phyloP scores from a whole-genome alignment of 345 rosid species.

The Populus euphratica region DNA sequence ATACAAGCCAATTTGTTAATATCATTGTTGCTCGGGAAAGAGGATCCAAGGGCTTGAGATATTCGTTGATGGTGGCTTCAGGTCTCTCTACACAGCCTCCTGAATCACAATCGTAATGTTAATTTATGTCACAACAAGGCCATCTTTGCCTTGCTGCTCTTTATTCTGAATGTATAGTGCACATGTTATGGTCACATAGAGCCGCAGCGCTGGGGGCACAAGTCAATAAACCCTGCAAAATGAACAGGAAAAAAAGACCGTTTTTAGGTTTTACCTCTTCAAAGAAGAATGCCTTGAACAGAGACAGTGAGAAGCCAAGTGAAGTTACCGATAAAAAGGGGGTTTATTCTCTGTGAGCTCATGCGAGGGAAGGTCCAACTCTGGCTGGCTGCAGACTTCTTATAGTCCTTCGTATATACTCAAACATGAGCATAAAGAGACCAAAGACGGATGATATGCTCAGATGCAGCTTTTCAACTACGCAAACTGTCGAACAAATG shows the following conservation, averaged over 20 bases:
- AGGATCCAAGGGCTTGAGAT: background rate
- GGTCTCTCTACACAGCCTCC: background rate
- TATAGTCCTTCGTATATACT: conserved; percentile 45
- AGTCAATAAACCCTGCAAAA: conserved; percentile 19
- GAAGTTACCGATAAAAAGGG: conserved; percentile 3
- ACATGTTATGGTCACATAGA: background rate
- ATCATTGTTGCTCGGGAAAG: background rate
- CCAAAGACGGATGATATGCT: conserved; percentile 54
- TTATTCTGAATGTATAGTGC: background rate
- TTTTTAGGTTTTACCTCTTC: background rate
- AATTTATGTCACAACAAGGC: background rate
- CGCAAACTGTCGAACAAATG: conserved; percentile 7
- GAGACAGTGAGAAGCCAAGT: background rate
- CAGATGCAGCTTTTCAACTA: conserved; percentile 41
- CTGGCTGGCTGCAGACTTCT: conserved; percentile 53
- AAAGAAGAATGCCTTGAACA: background rate
- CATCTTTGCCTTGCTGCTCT: background rate
- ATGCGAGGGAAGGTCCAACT: conserved; percentile 52
- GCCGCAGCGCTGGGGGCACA: background rate
- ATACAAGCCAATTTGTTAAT: background rate
- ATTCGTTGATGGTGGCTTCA: background rate
- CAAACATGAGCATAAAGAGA: conserved; percentile 50
- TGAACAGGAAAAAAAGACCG: background rate
- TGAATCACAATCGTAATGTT: background rate
- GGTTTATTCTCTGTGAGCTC: conserved; percentile 9